These are phyloP conservation scores for Yamadazyma philogaea DNA, from an alignment of 805 yeast species.

Conservation along the genomic window DNA sequence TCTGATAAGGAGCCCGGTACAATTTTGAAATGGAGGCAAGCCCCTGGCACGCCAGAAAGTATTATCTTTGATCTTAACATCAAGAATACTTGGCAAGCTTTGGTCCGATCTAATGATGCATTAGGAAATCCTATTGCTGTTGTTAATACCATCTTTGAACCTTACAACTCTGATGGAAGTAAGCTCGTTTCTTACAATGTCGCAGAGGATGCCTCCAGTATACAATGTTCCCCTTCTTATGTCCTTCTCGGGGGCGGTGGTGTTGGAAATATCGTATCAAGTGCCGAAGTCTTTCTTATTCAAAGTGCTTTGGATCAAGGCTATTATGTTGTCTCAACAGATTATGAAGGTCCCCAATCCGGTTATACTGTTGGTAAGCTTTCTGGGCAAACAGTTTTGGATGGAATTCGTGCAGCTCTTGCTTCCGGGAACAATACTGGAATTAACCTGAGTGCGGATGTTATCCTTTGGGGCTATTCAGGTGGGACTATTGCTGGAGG, in stretches of 20 bases:
- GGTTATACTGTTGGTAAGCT: slow-evolving; percentile 32
- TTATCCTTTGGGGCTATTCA: slow-evolving; percentile 34
- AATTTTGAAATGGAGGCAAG: slow-evolving; percentile 20
- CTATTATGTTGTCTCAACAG: slow-evolving; percentile 32
- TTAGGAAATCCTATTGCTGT: slow-evolving; percentile 25
- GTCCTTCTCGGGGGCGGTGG: slow-evolving; percentile 17
- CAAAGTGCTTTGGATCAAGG: slow-evolving; percentile 25
- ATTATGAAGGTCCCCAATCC: slow-evolving; percentile 33
- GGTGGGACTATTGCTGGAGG: slow-evolving; percentile 39
- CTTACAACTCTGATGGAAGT: slow-evolving; percentile 25
- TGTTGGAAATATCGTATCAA: slow-evolving; percentile 11
- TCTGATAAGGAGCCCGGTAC: slow-evolving; percentile 21
- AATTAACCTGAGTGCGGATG: slow-evolving; percentile 17
- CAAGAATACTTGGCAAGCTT: slow-evolving; percentile 22
- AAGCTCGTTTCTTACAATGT: slow-evolving; percentile 27
- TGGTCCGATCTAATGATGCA: slow-evolving; percentile 22
- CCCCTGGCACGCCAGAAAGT: slow-evolving; percentile 20
- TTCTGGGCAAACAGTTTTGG: slow-evolving; percentile 30
- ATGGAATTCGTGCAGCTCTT: slow-evolving; percentile 29
- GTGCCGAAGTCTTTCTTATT: slow-evolving; percentile 17
- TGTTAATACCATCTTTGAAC: slow-evolving; percentile 28
- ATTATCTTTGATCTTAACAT: slow-evolving; percentile 19
- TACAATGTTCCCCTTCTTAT: slow-evolving; percentile 29
- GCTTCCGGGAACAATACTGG: slow-evolving; percentile 18
- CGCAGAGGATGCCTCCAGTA: slow-evolving; percentile 27